phyloP scores from a whole-genome alignment of 345 rosid genomes.

The Combretum micranthum region DNA sequence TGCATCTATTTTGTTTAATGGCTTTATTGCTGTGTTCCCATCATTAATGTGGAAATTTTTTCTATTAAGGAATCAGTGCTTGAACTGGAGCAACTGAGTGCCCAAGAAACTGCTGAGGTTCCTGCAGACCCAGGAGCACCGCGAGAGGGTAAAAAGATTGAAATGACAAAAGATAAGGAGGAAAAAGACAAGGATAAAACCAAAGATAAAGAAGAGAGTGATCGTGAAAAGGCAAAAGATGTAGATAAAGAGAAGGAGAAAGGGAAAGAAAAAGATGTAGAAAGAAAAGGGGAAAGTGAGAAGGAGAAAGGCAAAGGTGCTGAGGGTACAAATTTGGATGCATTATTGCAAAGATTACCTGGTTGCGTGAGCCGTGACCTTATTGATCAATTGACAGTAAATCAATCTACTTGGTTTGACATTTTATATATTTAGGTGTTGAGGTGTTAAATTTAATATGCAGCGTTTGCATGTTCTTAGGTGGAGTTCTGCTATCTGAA shows the following conservation, averaged over 20 bases:
- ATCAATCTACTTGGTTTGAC: slow-evolving; percentile 10
- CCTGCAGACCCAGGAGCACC: slow-evolving; percentile 45
- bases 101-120: slow-evolving; percentile 51
- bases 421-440: neutral
- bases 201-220: slow-evolving; percentile 37
- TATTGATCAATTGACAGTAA: slow-evolving; percentile 93
- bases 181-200: slow-evolving; percentile 64
- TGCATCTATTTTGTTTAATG: too few species aligned
- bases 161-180: slow-evolving; percentile 78
- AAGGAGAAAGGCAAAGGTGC: slow-evolving; percentile 83
- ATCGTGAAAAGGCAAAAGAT: slow-evolving; percentile 18
- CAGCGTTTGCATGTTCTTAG: slow-evolving; percentile 30
- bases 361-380: slow-evolving; percentile 97
- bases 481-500: slow-evolving; percentile 97
- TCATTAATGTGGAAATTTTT: slow-evolving; percentile 5
- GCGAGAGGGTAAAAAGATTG: slow-evolving; percentile 51
- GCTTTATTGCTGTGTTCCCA: neutral
- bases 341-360: slow-evolving; percentile 88
- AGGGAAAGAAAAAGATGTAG: slow-evolving; percentile 77
- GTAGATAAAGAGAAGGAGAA: slow-evolving; percentile 64
- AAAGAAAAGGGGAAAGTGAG: slow-evolving; percentile 69
- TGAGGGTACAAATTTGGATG: slow-evolving; percentile 91
- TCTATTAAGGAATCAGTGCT: slow-evolving; percentile 50
- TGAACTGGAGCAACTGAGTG: slow-evolving; percentile 49
- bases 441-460: neutral